Evolutionary conservation across 2,329 filamentous ascomycete species (phyloP).

Genomic region (Clonostachys rhizophaga): DNA sequence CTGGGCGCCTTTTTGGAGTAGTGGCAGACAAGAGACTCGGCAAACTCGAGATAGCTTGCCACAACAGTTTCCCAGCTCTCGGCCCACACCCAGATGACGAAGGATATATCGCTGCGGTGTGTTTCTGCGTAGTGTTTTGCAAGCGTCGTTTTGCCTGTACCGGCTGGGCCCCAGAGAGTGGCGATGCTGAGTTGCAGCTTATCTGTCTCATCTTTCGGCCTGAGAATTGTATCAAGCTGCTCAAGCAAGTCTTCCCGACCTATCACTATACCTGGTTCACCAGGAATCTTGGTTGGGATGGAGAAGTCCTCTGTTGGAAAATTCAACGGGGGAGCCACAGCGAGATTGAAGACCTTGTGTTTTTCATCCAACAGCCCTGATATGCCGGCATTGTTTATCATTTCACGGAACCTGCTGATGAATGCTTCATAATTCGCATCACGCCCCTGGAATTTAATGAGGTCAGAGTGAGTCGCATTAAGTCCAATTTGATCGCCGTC

Average conservation of each 20-base stretch:
- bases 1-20: constrained; percentile 10
- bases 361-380: constrained; percentile 10
- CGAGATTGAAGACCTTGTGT: constrained; percentile 8
- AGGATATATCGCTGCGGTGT: constrained; percentile 10
- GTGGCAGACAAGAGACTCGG: constrained; percentile 9
- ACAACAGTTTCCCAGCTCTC: constrained; percentile 16
- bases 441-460: constrained; percentile 14
- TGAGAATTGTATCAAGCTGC: constrained; percentile 7
- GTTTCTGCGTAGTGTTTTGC: constrained; percentile 13
- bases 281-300: constrained; percentile 8
- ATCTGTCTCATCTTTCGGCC: constrained; percentile 2
- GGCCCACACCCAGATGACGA: constrained; percentile 16
- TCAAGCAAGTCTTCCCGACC: constrained; percentile 4
- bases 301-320: constrained; percentile 9
- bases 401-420: constrained; percentile 11
- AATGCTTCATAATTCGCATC: constrained; percentile 16
- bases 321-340: constrained; percentile 9
- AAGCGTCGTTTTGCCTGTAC: constrained; percentile 14
- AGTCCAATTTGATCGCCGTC: constrained; percentile 14
- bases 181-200: constrained; percentile 10
- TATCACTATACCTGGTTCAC: constrained; percentile 6
- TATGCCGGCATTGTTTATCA: constrained; percentile 7
- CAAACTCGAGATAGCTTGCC: constrained; percentile 16
- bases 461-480: constrained; percentile 12
- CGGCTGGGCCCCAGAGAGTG: constrained; percentile 11